Base-by-base conservation (phyloP, 805 yeast genomes). In the Metschnikowia gelsemii region DNA sequence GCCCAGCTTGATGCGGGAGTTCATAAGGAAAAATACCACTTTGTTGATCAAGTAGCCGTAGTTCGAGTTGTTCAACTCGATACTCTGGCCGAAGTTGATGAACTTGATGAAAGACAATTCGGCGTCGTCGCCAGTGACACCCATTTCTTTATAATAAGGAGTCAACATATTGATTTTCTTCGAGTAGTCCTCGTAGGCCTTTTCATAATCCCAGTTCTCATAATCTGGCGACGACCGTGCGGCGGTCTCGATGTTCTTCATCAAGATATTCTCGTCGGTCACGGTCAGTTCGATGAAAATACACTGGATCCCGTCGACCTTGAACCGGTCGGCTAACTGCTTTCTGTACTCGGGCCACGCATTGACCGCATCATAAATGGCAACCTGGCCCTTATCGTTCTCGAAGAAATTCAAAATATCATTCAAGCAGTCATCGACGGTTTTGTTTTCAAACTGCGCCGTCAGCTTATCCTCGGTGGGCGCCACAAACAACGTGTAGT, bases 291-390 rank as follows among this genome's bases (percentile, higher is more conserved):
- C 99, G 44, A 93, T 88, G 61, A 90, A 93, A 40, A 93, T 62
- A 20, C 84, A 84, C 61, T 85, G 90, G 43, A 90, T 82, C 49
- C 80, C 79, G 45, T 75, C 68, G 32, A 68, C 65, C 6, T 69
- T 65, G 53, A 91, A 80, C 43, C 64, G 63, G 24, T 72, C 71
- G 20, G 75, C 76, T 27, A 91, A 63, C 22, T 74, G 76, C 6
- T 71, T 54, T 52, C 99, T 74, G 51, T 83, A 84, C 37, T 74
- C 72, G 16, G 83, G 78, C 35, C 84, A 67, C 5, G 93, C 96
- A 60, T 93, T 93, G 37, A 93, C 85, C 0, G 98, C 98, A 63
- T 93, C 99, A 63, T 87, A 93, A 17, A 93, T 87, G 4, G 96
- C 99, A 23, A 93, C 87, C 65, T 93, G 99, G 8, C 98, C 98